phyloP scores from a whole-genome alignment of 2,329 filamentous ascomycete genomes.

The Alternaria sp. region DNA sequence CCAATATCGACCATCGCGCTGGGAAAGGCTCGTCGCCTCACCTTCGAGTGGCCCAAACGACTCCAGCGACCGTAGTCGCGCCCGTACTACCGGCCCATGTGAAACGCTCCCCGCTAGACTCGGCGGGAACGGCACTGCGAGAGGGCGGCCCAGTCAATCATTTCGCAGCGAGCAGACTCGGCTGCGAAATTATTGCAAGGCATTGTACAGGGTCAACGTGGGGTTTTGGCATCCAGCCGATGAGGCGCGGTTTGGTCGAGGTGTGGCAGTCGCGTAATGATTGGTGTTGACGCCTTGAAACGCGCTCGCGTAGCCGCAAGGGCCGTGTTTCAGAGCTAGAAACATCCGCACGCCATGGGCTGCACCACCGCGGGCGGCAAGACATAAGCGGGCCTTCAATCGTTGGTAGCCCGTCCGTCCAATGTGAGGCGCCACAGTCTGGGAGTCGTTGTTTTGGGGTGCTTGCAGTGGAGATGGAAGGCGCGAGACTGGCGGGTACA shows the following conservation, averaged over 20 bases:
- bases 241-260: constrained; percentile 37
- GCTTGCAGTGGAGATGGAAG: neutral
- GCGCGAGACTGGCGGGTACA: neutral
- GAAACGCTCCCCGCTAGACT: constrained; percentile 32
- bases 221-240: constrained; percentile 25
- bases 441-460: constrained; percentile 3
- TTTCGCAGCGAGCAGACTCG: constrained; percentile 13
- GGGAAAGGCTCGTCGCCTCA: constrained; percentile 27
- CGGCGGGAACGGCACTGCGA: constrained; percentile 20
- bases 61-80: constrained; percentile 28
- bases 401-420: constrained; percentile 19
- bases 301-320: constrained; percentile 29
- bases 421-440: constrained; percentile 13
- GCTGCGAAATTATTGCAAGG: constrained; percentile 4
- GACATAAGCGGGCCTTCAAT: constrained; percentile 22
- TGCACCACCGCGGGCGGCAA: constrained; percentile 41
- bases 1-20: constrained; percentile 36
- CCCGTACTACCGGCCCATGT: constrained; percentile 23
- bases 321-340: constrained; percentile 41
- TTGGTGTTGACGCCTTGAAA: constrained; percentile 41
- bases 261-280: constrained; percentile 38
- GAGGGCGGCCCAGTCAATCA: constrained; percentile 20
- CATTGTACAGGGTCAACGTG: constrained; percentile 4
- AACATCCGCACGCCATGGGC: constrained; percentile 25
- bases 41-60: constrained; percentile 44